These are phyloP conservation scores for Castanospermum australe DNA, from an alignment of 306 rosid species.

Conservation along the genomic window DNA sequence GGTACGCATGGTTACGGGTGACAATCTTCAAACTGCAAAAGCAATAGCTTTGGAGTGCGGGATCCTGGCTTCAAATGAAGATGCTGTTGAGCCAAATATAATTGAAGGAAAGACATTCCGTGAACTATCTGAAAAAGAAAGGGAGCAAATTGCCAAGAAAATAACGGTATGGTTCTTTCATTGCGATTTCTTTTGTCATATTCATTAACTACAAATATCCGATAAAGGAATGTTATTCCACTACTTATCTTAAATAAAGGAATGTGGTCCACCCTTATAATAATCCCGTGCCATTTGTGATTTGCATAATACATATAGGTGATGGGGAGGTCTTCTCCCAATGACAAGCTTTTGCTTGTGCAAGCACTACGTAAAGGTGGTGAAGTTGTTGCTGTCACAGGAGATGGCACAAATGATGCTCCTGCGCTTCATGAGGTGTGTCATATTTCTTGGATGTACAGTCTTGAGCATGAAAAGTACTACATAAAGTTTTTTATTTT, in stretches of 20 bases:
- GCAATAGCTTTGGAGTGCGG: constrained; percentile 8
- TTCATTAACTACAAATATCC: constrained; percentile 25
- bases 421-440: constrained; percentile 72
- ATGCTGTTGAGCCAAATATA: constrained; percentile 66
- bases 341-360: neutral
- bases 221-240: constrained; percentile 2
- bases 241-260: constrained; percentile 1
- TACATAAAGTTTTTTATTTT: neutral
- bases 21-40: neutral
- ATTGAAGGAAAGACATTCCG: neutral
- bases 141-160: constrained; percentile 67
- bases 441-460: constrained; percentile 36
- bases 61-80: neutral
- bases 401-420: constrained; percentile 23
- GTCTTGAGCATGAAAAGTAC: neutral
- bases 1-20: constrained; percentile 56
- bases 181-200: constrained; percentile 3
- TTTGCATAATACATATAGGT: constrained; percentile 47
- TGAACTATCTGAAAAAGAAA: constrained; percentile 63
- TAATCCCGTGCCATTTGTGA: neutral
- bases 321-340: constrained; percentile 6
- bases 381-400: neutral
- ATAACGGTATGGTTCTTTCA: constrained; percentile 55
- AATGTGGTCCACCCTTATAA: constrained; percentile 11
- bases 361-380: constrained; percentile 39